These are phyloP conservation scores for Selaginella moellendorffii DNA, from an alignment of 75 land plant species.

Conservation along the genomic window DNA sequence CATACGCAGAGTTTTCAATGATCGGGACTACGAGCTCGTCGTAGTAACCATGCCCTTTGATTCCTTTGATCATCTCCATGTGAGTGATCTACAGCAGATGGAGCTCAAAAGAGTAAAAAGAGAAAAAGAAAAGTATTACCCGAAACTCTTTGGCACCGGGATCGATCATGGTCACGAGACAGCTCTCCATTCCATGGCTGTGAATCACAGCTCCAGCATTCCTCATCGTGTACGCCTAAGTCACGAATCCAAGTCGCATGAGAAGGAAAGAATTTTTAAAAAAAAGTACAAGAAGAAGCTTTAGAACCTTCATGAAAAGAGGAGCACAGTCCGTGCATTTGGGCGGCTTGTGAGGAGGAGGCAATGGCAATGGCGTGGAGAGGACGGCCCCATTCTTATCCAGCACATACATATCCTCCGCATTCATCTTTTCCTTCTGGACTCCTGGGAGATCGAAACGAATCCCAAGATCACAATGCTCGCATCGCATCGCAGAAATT, in stretches of 20 bases:
- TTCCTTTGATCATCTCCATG: conserved; percentile 99
- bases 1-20: conserved; percentile 90
- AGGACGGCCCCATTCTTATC: conserved; percentile 48
- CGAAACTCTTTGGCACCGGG: conserved; percentile 75
- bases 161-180: conserved; percentile 83
- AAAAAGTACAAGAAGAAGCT: too few species aligned
- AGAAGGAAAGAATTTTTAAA: too few species aligned
- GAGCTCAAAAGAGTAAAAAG: too few species aligned
- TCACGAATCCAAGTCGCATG: too few species aligned
- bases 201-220: conserved; percentile 99
- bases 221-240: conserved; percentile 88
- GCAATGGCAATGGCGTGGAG: conserved; percentile 51
- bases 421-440: conserved; percentile 90
- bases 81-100: conserved; percentile 99
- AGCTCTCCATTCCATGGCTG: conserved; percentile 93
- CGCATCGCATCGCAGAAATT: too few species aligned
- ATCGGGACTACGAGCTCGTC: conserved; percentile 98
- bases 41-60: conserved; percentile 92
- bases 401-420: conserved; percentile 91
- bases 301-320: conserved; percentile 90
- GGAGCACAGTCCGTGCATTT: conserved; percentile 96
- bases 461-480: too few species aligned
- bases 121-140: conserved; percentile 30
- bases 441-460: too few species aligned
- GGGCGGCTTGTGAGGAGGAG: conserved; percentile 78